These are phyloP conservation scores for Lagenaria siceraria DNA, from an alignment of 306 rosid genomes.

Conservation along the genomic window DNA sequence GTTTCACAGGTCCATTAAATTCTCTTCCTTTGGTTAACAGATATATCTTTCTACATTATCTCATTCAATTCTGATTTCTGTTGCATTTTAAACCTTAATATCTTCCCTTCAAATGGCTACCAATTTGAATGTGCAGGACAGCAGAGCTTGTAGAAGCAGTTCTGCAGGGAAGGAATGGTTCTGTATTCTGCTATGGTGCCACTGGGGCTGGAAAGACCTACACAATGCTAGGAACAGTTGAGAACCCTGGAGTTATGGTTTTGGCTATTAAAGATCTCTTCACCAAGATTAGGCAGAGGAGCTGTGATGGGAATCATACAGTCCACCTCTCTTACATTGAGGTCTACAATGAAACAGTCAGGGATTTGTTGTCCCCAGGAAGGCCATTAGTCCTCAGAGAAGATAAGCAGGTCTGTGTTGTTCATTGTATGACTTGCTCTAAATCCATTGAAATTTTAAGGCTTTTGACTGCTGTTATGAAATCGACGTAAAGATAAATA, in stretches of 20 bases:
- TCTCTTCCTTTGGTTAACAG: not conserved
- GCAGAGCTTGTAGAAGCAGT: conserved; percentile 90
- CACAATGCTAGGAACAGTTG: conserved; percentile 88
- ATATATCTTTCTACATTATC: not conserved
- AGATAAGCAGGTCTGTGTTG: conserved; percentile 64
- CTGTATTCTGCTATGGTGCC: conserved; percentile 94
- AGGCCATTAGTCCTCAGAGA: conserved; percentile 90
- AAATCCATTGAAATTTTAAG: not conserved
- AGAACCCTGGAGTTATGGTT: conserved; percentile 97
- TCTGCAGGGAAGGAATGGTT: conserved; percentile 89
- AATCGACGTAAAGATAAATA: too few relatives aligned
- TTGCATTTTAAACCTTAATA: not conserved
- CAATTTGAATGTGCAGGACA: conserved; percentile 38
- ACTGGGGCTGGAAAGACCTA: conserved; percentile 97
- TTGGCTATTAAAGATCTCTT: conserved; percentile 92
- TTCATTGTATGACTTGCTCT: not conserved
- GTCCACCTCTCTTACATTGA: conserved; percentile 91
- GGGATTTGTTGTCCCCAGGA: conserved; percentile 91
- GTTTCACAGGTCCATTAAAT: not conserved
- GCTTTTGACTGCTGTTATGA: not conserved
- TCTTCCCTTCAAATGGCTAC: not conserved
- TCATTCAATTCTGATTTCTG: not conserved
- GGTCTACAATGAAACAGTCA: conserved; percentile 88
- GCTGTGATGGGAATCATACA: conserved; percentile 76
- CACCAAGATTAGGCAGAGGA: conserved; percentile 69